A percentile compares a stretch with the other conserved stretches of the same genome.
These are phyloP conservation scores for Pugionium cornutum DNA, from an alignment of 345 rosid species.

Conservation along the genomic window DNA sequence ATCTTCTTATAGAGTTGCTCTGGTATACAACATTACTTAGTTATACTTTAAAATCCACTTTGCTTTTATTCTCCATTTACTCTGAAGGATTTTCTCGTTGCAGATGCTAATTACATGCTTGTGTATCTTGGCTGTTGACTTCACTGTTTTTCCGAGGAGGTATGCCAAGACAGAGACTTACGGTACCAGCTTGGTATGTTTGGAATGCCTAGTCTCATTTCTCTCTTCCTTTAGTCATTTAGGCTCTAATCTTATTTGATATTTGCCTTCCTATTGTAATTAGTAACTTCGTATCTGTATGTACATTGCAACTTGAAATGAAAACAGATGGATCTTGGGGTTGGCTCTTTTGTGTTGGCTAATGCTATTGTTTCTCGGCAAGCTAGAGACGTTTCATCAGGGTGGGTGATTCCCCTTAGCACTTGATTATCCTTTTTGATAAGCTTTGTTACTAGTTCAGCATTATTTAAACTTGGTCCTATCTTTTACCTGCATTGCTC, in stretches of 20 bases:
- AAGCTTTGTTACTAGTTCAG: constrained; percentile 4
- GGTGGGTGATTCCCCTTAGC: constrained; percentile 44
- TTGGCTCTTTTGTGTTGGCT: constrained; percentile 82
- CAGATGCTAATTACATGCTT: constrained; percentile 84
- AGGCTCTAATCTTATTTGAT: background rate
- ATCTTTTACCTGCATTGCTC: constrained; percentile 3
- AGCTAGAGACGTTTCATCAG: constrained; percentile 64
- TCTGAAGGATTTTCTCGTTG: constrained; percentile 29
- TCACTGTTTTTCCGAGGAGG: constrained; percentile 81
- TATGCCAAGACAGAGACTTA: constrained; percentile 86
- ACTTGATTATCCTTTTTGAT: constrained; percentile 2
- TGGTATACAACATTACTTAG: constrained; percentile 45
- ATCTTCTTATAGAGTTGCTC: constrained; percentile 65
- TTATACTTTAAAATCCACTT: background rate
- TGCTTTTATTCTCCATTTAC: constrained; percentile 17
- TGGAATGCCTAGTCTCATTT: constrained; percentile 2
- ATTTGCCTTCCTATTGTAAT: constrained; percentile 2
- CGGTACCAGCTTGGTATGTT: constrained; percentile 75
- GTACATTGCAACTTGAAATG: constrained; percentile 22
- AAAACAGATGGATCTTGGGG: constrained; percentile 93
- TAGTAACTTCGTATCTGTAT: background rate
- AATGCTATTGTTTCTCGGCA: constrained; percentile 81
- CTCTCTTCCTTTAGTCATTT: constrained; percentile 8
- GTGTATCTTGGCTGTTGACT: constrained; percentile 92
- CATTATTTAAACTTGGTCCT: constrained; percentile 7